phyloP scores from a whole-genome alignment of 2,329 filamentous ascomycete genomes.

The Basipetospora chlamydospora region DNA sequence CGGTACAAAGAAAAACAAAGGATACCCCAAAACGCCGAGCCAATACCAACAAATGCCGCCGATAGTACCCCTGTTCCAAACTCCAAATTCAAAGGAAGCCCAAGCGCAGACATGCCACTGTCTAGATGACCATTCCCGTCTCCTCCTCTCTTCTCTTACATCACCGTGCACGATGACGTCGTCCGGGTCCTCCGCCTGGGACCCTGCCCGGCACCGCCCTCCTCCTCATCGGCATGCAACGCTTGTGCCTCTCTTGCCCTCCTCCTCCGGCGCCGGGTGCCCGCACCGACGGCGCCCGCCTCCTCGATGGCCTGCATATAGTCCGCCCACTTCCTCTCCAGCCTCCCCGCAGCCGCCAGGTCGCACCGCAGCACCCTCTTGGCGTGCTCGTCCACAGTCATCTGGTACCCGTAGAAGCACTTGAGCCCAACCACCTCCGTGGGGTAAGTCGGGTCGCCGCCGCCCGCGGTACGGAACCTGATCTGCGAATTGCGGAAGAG shows the following conservation, averaged over 20 bases:
- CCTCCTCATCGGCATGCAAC: constrained; percentile 69
- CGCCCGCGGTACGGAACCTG: constrained; percentile 31
- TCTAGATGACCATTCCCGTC: background rate
- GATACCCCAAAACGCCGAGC: background rate
- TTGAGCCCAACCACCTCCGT: constrained; percentile 74
- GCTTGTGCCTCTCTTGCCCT: constrained; percentile 70
- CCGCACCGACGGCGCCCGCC: constrained; percentile 52
- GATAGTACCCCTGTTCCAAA: background rate
- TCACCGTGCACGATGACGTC: constrained; percentile 45
- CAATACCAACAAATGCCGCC: background rate
- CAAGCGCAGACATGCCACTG: background rate
- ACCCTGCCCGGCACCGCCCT: constrained; percentile 38
- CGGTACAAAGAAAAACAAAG: background rate
- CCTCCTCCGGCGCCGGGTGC: constrained; percentile 54
- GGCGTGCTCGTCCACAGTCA: constrained; percentile 85
- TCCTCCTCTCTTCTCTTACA: too few relatives aligned
- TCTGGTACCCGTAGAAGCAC: constrained; percentile 91
- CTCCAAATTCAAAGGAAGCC: background rate
- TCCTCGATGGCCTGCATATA: constrained; percentile 91
- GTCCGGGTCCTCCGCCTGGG: constrained; percentile 50
- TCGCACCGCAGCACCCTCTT: constrained; percentile 72
- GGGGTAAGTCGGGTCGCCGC: constrained; percentile 41
- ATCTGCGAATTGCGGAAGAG: constrained; percentile 72
- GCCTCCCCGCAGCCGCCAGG: constrained; percentile 54
- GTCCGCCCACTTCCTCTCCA: constrained; percentile 84